phyloP scores from a whole-genome alignment of 495 filamentous ascomycete genomes.

The Hypoxylon perforatum region DNA sequence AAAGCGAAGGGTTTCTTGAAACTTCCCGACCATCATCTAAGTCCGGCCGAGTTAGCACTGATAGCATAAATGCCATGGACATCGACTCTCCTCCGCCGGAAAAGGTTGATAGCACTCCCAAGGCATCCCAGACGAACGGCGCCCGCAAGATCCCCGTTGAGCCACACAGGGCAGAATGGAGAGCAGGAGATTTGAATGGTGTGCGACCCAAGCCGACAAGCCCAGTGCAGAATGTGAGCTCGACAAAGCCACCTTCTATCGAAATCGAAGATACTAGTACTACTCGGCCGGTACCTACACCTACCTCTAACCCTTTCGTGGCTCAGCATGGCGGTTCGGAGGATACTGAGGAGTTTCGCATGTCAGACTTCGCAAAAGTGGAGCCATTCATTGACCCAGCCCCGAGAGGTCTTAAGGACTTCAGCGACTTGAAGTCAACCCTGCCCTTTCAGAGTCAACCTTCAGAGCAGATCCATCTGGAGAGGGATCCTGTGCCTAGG shows the following conservation, averaged over 20 bases:
- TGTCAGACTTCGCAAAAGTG: constrained; percentile 73
- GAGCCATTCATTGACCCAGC: constrained; percentile 69
- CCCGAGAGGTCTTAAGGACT: constrained; percentile 66
- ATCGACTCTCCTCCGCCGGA: constrained; percentile 59
- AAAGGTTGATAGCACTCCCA: constrained; percentile 29
- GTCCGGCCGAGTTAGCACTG: constrained; percentile 22
- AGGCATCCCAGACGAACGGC: constrained; percentile 33
- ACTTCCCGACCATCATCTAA: constrained; percentile 21
- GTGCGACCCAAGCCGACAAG: constrained; percentile 35
- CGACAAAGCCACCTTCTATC: constrained; percentile 21
- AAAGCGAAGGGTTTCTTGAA: constrained; percentile 43
- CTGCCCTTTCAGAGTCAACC: constrained; percentile 80
- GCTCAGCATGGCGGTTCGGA: constrained; percentile 49
- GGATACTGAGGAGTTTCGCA: constrained; percentile 58
- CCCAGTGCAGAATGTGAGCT: constrained; percentile 43
- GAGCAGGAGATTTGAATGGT: constrained; percentile 53
- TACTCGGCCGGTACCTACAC: constrained; percentile 35
- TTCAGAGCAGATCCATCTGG: constrained; percentile 56
- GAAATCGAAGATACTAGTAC: constrained; percentile 32
- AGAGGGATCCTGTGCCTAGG: constrained; percentile 44
- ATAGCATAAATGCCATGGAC: constrained; percentile 65
- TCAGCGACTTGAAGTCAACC: constrained; percentile 72
- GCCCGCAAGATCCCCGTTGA: constrained; percentile 59
- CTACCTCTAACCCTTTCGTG: constrained; percentile 43
- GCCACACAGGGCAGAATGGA: constrained; percentile 62